Conservation (phyloP, 1,284 basidiomycete species). For the Ustilago esculenta region DNA sequence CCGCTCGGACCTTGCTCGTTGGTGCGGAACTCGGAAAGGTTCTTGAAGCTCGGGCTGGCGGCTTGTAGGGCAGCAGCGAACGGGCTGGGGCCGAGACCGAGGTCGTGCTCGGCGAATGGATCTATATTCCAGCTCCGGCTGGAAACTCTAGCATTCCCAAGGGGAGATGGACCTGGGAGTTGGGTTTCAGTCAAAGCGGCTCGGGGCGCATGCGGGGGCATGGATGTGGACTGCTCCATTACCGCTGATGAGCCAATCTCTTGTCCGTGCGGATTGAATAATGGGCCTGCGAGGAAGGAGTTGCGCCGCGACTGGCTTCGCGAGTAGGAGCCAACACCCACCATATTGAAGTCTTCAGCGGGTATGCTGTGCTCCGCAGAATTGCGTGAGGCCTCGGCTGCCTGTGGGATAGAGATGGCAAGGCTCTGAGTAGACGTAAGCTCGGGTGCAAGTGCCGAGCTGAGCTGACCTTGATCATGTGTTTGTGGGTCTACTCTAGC, state of each 20-base stretch:
- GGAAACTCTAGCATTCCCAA: background rate
- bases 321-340: slow-evolving; percentile 51
- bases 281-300: slow-evolving; percentile 37
- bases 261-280: slow-evolving; percentile 17
- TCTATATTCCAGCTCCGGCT: slow-evolving; percentile 25
- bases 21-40: slow-evolving; percentile 1
- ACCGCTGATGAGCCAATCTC: background rate
- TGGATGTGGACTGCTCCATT: background rate
- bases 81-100: slow-evolving; percentile 40
- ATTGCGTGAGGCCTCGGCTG: background rate
- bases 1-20: background rate
- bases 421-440: background rate
- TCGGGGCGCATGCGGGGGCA: background rate
- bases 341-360: slow-evolving; percentile 29
- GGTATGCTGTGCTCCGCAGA: background rate
- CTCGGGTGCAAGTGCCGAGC: background rate
- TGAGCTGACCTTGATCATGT: background rate
- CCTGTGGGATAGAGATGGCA: slow-evolving; percentile 1
- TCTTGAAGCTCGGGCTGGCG: slow-evolving; percentile 17
- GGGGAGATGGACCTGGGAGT: background rate
- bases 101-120: slow-evolving; percentile 32
- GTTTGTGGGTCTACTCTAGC: background rate
- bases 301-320: slow-evolving; percentile 50
- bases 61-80: slow-evolving; percentile 40
- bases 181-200: background rate